Evolutionary conservation across 2,329 filamentous ascomycete genomes (phyloP).

Genomic region (Pseudopyrenochaeta lycopersici): DNA sequence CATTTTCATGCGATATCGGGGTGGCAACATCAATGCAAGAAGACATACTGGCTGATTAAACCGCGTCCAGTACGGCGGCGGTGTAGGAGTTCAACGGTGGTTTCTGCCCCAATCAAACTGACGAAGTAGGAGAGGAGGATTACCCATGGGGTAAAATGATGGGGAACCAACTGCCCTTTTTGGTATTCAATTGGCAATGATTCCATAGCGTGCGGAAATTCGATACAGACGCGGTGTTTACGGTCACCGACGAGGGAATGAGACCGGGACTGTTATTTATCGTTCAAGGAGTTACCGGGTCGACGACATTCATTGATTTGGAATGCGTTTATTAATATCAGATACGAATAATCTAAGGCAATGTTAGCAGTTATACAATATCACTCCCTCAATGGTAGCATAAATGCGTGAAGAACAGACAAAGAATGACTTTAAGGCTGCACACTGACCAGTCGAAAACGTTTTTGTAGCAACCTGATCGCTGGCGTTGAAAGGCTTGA

Average conservation of each 20-base stretch:
- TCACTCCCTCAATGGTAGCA: conserved; percentile 1
- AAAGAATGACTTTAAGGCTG: not conserved
- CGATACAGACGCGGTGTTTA: conserved; percentile 1
- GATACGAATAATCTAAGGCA: conserved; percentile 2
- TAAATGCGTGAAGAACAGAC: not conserved
- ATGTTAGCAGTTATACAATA: conserved; percentile 2
- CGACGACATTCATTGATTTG: not conserved
- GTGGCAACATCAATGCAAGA: conserved; percentile 2
- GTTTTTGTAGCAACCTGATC: conserved; percentile 1
- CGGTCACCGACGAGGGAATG: not conserved
- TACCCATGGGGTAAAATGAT: conserved; percentile 5
- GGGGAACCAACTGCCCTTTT: conserved; percentile 4
- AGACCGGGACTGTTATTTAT: conserved; percentile 2
- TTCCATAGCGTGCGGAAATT: conserved; percentile 4
- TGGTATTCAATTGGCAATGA: conserved; percentile 6
- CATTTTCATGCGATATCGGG: conserved; percentile 3
- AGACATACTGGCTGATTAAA: conserved; percentile 9
- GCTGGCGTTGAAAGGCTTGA: not conserved
- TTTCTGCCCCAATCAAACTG: conserved; percentile 76
- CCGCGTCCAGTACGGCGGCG: conserved; percentile 67
- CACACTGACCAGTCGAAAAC: conserved; percentile 1
- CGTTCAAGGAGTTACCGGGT: not conserved
- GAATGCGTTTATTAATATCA: not conserved
- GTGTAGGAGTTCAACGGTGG: conserved; percentile 81
- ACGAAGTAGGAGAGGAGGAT: conserved; percentile 63